Conservation (phyloP, 1,284 basidiomycete genomes). For the Kwoniella shivajii region DNA sequence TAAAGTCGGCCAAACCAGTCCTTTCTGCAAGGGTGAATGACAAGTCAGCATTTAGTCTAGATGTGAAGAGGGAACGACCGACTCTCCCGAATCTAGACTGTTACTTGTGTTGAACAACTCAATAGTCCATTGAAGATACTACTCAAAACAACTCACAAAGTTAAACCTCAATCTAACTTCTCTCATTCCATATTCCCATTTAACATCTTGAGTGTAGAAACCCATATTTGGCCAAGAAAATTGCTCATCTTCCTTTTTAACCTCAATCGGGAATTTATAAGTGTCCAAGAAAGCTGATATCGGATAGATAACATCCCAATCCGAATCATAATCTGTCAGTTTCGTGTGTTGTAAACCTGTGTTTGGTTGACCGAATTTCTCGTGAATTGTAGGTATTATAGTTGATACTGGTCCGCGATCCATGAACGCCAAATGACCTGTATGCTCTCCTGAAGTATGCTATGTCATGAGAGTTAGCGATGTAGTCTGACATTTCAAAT, state of each 20-base stretch:
- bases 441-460: slow-evolving; percentile 72
- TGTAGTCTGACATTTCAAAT: too few species aligned
- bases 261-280: slow-evolving; percentile 33
- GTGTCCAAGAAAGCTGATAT: slow-evolving; percentile 62
- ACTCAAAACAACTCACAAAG: slow-evolving; percentile 74
- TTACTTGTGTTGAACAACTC: too few species aligned
- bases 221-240: slow-evolving; percentile 44
- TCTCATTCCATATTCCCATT: slow-evolving; percentile 60
- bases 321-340: slow-evolving; percentile 54
- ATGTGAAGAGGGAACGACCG: too few species aligned
- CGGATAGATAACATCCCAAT: slow-evolving; percentile 87
- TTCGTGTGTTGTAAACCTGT: slow-evolving; percentile 28
- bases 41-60: too few species aligned
- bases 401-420: slow-evolving; percentile 68
- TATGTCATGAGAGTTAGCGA: slow-evolving; percentile 41
- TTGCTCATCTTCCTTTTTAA: slow-evolving; percentile 66
- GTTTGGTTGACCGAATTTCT: slow-evolving; percentile 52
- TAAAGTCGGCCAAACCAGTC: slow-evolving; percentile 62
- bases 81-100: too few species aligned
- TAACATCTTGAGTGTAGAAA: slow-evolving; percentile 41
- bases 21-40: slow-evolving; percentile 23
- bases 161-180: slow-evolving; percentile 70
- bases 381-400: slow-evolving; percentile 63
- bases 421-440: slow-evolving; percentile 79
- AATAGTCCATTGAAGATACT: too few species aligned